Conservation (phyloP, 2,329 filamentous ascomycete species). For the Fusarium marasasianum region DNA sequence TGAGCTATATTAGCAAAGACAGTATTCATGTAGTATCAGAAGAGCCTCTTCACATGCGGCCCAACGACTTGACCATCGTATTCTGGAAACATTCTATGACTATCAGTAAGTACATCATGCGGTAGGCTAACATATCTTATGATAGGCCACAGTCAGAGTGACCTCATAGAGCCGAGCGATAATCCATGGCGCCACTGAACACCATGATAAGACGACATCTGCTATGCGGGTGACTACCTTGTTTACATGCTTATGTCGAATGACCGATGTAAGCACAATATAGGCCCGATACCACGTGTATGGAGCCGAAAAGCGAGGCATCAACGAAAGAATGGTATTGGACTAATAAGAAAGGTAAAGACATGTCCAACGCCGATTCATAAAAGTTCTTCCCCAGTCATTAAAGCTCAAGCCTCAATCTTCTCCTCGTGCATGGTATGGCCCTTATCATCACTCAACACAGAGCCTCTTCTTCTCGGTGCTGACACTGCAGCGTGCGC, state of each 20-base stretch:
- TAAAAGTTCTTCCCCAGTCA: not conserved
- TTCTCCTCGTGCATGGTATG: conserved; percentile 32
- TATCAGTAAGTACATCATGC: not conserved
- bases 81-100: not conserved
- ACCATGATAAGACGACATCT: not conserved
- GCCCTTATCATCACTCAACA: conserved; percentile 21
- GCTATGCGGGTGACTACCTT: not conserved
- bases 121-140: too few species aligned
- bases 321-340: not conserved
- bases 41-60: not conserved
- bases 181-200: not conserved
- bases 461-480: conserved; percentile 27
- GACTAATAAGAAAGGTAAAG: not conserved
- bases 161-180: rapidly evolving
- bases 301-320: rapidly evolving
- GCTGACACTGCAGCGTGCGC: conserved; percentile 21
- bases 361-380: not conserved
- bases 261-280: too few species aligned
- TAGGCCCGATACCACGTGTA: too few species aligned
- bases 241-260: too few species aligned
- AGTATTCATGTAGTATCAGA: too few species aligned
- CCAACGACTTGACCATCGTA: rapidly evolving
- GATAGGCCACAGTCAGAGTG: not conserved
- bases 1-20: too few species aligned
- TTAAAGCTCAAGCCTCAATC: conserved; percentile 2